phyloP scores from a whole-genome alignment of 306 rosid species.

The Lotus japonicus region DNA sequence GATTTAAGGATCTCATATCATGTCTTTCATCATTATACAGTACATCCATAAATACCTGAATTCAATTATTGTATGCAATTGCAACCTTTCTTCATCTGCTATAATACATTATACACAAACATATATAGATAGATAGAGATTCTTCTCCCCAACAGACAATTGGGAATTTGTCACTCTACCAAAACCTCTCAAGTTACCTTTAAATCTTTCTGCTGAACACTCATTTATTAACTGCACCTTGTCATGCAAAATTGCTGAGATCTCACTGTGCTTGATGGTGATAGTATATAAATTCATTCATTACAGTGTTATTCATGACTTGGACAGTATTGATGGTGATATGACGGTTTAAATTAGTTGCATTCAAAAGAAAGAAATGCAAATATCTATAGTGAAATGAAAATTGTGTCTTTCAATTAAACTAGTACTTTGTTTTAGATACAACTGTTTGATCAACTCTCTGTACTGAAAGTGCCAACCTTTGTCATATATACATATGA shows the following conservation, averaged over 20 bases:
- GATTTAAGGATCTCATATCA: neutral
- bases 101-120: neutral
- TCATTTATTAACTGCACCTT: slow-evolving; percentile 22
- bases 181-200: neutral
- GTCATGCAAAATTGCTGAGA: slow-evolving; percentile 13
- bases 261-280: slow-evolving; percentile 20
- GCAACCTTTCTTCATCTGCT: neutral
- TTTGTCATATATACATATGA: neutral
- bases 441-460: neutral
- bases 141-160: slow-evolving; percentile 18
- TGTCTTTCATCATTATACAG: slow-evolving; percentile 1
- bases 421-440: neutral
- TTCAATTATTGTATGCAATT: neutral
- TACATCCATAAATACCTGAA: neutral
- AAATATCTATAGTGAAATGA: neutral
- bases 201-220: slow-evolving; percentile 4
- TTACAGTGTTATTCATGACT: slow-evolving; percentile 12
- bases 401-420: neutral
- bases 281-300: slow-evolving; percentile 26
- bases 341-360: neutral
- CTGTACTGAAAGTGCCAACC: neutral
- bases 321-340: slow-evolving; percentile 28
- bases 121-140: neutral
- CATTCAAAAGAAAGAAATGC: neutral
- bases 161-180: slow-evolving; percentile 21